phyloP scores from a whole-genome alignment of 2,329 filamentous ascomycete species.

The Diaporthe aspalathi region DNA sequence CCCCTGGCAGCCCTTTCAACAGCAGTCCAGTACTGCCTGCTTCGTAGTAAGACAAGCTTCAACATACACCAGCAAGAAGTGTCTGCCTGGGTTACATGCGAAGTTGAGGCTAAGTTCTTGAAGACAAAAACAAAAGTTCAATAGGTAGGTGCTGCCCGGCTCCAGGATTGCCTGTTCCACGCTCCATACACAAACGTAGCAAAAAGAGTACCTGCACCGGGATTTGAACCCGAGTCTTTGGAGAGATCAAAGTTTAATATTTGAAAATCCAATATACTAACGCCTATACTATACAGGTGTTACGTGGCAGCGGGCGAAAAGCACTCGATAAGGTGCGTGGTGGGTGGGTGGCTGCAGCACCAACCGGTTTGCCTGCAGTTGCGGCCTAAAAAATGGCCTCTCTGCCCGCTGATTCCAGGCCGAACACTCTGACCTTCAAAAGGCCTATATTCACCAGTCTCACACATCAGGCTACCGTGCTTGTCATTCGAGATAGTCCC shows the following conservation, averaged over 20 bases:
- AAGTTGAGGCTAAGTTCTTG: background rate
- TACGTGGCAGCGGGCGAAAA: background rate
- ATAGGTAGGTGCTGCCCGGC: background rate
- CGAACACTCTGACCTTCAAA: too few species aligned
- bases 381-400: too few species aligned
- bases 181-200: background rate
- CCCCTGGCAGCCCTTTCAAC: background rate
- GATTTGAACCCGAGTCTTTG: slow-evolving; percentile 32
- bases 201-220: slow-evolving; percentile 10
- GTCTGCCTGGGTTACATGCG: background rate
- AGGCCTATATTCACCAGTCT: too few species aligned
- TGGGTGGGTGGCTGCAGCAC: background rate
- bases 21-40: background rate
- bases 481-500: too few species aligned
- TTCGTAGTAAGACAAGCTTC: background rate
- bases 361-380: background rate
- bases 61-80: too few species aligned
- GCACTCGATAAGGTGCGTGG: background rate
- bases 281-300: slow-evolving; percentile 19
- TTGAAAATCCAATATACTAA: slow-evolving; percentile 32
- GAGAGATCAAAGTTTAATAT: background rate
- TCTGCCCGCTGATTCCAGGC: too few species aligned
- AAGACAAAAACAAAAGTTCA: too few species aligned
- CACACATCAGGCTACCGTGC: too few species aligned
- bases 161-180: background rate